Base-by-base conservation (phyloP, 2,329 filamentous ascomycete genomes). In the Fusarium sp. region DNA sequence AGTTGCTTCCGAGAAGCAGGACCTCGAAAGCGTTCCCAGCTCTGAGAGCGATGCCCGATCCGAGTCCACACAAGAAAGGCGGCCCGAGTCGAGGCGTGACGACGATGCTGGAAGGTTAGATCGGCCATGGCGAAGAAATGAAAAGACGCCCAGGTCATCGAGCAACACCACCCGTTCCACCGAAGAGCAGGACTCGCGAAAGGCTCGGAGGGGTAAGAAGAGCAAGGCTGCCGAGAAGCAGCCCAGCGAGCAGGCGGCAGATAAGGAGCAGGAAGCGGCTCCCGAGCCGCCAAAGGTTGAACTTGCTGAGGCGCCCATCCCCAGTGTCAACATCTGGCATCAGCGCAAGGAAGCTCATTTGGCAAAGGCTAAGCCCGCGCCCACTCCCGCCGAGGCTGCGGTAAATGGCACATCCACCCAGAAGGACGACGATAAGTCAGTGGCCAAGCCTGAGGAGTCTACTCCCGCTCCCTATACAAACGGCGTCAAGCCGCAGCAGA, bases 261-360 rank as follows among this genome's bases (percentile, higher is more conserved):
- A 91, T 74, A 90, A 91, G 76, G 90, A 90, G 75, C 88, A 89
- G 38, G 81, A 81, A 59, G 62, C 73, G 15, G 76, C 70, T 33
- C 79, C 75, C 27, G 85, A 90, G 70, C 85, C 86, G 15, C 85
- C 89, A 76, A 90, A 92, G 78, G 85, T 90, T 52, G 89, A 92
- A 77, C 86, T 98, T 47, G 92, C 93, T 56, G 94, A 97, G 70
- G 96, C 96, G 20, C 93, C 95, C 33, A 87, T 94, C 50, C 97
- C 97, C 1, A 83, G 90, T 2, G 93, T 98, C 67, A 99, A 99
- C 82, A 86, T 95, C 71, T 99, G 97, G 96, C 89, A 92, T 72
- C 91, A 95, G 83, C 90, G 95, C 65, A 92, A 89, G 77, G 92
- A 95, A 78, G 91, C 91, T 56, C 84, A 87, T 52, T 85, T 88